Evolutionary conservation across 2,329 filamentous ascomycete genomes (phyloP).

Genomic region (Calcarisporium arbuscula): DNA sequence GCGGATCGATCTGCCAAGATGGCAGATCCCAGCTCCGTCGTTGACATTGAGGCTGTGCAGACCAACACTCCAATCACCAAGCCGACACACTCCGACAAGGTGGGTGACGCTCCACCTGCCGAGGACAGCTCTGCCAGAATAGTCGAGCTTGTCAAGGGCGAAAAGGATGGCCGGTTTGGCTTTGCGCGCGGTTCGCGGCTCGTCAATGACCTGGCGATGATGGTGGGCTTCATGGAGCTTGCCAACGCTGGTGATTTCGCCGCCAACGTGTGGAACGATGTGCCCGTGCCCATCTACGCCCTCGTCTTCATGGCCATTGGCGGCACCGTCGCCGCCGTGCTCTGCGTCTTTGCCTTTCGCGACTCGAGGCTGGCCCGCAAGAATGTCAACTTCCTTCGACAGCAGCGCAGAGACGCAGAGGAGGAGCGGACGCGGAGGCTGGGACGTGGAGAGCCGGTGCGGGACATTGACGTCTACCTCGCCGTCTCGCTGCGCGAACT

Average conservation of each 20-base stretch:
- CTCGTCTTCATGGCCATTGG: constrained; percentile 47
- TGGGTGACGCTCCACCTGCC: too few relatives aligned
- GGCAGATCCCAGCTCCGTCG: too few relatives aligned
- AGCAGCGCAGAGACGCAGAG: constrained; percentile 30
- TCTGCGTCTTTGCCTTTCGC: constrained; percentile 37
- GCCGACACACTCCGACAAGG: too few relatives aligned
- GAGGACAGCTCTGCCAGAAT: too few relatives aligned
- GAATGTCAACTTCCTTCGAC: constrained; percentile 39
- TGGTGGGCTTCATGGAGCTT: constrained; percentile 45
- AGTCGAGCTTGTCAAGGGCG: constrained; percentile 13
- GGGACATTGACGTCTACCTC: constrained; percentile 29
- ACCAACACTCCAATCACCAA: too few relatives aligned
- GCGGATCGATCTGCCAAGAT: too few relatives aligned
- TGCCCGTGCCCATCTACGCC: constrained; percentile 42
- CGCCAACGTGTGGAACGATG: constrained; percentile 50
- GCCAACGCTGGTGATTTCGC: constrained; percentile 52
- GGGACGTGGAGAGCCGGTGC: constrained; percentile 2
- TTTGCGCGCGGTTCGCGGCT: constrained; percentile 14
- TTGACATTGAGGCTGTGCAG: too few relatives aligned
- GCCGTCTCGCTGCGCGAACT: constrained; percentile 42
- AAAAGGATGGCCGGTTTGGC: constrained; percentile 2
- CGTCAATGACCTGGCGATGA: constrained; percentile 22
- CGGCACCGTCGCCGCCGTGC: constrained; percentile 36
- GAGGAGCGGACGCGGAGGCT: constrained; percentile 10
- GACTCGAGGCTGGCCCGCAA: constrained; percentile 36